Evolutionary conservation across 2,329 filamentous ascomycete genomes (phyloP), one percentile per base, ranked within the genome.

Genomic region (Aspergillus versicolor): DNA sequence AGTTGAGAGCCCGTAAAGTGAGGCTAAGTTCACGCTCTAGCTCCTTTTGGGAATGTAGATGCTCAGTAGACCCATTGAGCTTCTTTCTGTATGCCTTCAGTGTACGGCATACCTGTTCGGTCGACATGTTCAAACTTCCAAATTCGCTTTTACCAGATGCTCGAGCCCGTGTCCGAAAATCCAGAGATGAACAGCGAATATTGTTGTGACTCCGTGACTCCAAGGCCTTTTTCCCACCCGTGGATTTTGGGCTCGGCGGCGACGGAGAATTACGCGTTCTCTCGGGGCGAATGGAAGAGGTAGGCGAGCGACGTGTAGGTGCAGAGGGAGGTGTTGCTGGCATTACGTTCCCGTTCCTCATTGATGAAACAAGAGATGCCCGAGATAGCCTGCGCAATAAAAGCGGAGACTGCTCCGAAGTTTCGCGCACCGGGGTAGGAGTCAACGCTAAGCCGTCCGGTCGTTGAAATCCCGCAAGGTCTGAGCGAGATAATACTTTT

Each of bases 401-500:
- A 5, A 80, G 80, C 1, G 83, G 77, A 15, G 77, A 80, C 37
- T 72, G 65, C n/a, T 51, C 38, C 4, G 37, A 24, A 5, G 6
- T 17, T 42, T 75, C 77, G n/a, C 78, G 75, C 5, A 76, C 74
- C 5, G 73, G 74, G 5, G 75, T 75, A 13, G 76, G 73, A 4
- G 75, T 77, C 15, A 71, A 69, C n/a, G 73, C 65, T 4, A 79
- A 74, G 21, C 72, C 73, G n/a, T 79, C 77, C 17, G 79, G 76
- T 52, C 79, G 77, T 61, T 83, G 81, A 52, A 96, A 92, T 59
- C 92, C 90, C 8, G 91, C 89, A 41, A 97, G 78, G 67, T 97
- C 93, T 0, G 89, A 88, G 65, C 90, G 91, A 2, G 92, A 96
- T 32, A 97, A 80, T 8, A 99, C 89, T 54, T 90, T 89, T 52